Conservation (phyloP, 139 green algal genomes). For the Coelastrella sp. region DNA sequence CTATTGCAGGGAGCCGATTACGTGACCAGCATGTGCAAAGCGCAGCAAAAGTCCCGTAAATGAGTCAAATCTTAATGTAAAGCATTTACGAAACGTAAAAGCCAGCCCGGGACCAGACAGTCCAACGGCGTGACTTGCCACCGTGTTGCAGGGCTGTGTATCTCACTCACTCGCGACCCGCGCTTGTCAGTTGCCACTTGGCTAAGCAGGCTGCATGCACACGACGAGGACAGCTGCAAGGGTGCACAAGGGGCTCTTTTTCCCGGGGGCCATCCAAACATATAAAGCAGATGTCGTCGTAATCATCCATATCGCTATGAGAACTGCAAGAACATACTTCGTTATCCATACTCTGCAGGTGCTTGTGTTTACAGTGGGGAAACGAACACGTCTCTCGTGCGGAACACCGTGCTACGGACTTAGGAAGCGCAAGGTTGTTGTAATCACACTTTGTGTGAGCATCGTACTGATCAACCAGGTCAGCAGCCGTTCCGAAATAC, state of each 20-base stretch:
- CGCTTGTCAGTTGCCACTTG: conserved; percentile 55
- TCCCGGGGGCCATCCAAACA: conserved; percentile 49
- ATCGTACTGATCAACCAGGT: no score
- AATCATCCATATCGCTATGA: conserved; percentile 10
- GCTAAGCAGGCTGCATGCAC: conserved; percentile 53
- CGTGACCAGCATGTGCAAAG: neutral
- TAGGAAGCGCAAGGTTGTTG: no score
- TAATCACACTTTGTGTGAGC: no score
- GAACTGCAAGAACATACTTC: neutral
- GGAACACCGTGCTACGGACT: neutral
- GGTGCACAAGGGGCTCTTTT: conserved; percentile 42
- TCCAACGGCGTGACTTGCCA: neutral
- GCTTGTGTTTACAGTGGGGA: neutral
- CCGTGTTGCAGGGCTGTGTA: no score
- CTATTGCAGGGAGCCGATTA: neutral
- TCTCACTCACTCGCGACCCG: conserved; percentile 46
- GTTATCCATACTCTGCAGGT: neutral
- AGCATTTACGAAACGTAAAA: no score
- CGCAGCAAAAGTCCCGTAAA: no score
- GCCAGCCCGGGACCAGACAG: neutral
- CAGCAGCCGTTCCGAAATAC: neutral
- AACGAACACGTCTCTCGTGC: neutral
- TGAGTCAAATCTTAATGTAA: no score
- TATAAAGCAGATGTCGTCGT: conserved; percentile 55
- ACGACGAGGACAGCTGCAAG: conserved; percentile 49